These are phyloP conservation scores for Apostasia ramifera DNA, from an alignment of 106 monocot genomes.

Conservation along the genomic window DNA sequence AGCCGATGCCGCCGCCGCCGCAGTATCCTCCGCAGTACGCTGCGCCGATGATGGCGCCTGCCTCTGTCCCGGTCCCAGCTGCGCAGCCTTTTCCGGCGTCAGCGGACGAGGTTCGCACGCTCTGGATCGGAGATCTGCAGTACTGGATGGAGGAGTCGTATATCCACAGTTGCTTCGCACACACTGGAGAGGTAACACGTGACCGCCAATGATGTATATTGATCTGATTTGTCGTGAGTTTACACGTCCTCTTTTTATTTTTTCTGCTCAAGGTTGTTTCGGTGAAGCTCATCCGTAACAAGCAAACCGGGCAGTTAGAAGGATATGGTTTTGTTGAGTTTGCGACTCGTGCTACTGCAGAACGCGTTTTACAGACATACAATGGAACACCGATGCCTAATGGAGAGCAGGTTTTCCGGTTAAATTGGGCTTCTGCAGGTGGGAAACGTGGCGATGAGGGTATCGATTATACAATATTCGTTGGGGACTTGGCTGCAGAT, in stretches of 20 bases:
- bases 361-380: constrained; percentile 49
- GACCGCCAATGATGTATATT: neutral
- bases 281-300: constrained; percentile 67
- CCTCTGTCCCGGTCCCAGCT: neutral
- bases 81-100: constrained; percentile 6
- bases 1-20: constrained; percentile 2
- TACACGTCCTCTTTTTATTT: neutral
- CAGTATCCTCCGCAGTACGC: constrained; percentile 17
- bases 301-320: constrained; percentile 56
- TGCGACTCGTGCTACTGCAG: constrained; percentile 43
- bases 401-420: constrained; percentile 48
- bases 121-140: constrained; percentile 86
- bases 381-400: constrained; percentile 79
- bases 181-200: constrained; percentile 39
- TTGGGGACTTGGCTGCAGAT: constrained; percentile 77
- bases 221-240: neutral
- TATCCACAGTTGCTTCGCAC: constrained; percentile 41
- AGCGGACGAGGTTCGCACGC: constrained; percentile 45
- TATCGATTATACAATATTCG: constrained; percentile 59
- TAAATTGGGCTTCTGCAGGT: constrained; percentile 73
- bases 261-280: constrained; percentile 30
- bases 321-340: constrained; percentile 90
- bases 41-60: constrained; percentile 1
- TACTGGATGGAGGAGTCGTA: constrained; percentile 89
- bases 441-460: constrained; percentile 45